These are phyloP conservation scores for Saturnispora galanensis DNA, from an alignment of 805 yeast genomes.

Conservation along the genomic window DNA sequence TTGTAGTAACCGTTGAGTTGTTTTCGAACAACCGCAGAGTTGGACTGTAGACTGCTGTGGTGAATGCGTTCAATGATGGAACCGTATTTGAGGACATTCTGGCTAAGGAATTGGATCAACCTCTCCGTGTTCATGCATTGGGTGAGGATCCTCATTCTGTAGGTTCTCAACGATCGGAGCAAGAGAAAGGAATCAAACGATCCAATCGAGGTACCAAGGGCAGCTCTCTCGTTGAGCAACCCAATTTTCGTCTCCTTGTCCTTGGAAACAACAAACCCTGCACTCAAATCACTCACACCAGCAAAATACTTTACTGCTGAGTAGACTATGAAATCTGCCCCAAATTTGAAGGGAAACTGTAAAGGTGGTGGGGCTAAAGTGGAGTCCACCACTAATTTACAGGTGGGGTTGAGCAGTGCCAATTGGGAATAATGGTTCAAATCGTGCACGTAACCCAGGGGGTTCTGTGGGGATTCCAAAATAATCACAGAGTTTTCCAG, in stretches of 20 bases:
- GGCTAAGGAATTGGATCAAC: constrained; percentile 30
- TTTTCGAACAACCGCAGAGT: constrained; percentile 26
- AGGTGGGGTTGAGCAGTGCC: constrained; percentile 36
- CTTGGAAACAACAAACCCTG: constrained; percentile 40
- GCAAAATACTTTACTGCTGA: constrained; percentile 50
- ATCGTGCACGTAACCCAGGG: constrained; percentile 36
- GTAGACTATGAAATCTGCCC: constrained; percentile 45
- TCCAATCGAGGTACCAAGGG: constrained; percentile 43
- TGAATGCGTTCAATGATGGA: constrained; percentile 26
- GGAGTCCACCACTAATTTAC: constrained; percentile 37
- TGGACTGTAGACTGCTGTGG: constrained; percentile 41
- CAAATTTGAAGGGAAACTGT: constrained; percentile 40
- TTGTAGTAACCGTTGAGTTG: constrained; percentile 36
- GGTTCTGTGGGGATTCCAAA: constrained; percentile 47
- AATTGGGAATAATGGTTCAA: constrained; percentile 33
- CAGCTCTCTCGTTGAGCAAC: constrained; percentile 32
- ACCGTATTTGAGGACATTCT: constrained; percentile 27
- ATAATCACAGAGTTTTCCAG: constrained; percentile 36
- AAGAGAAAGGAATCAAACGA: constrained; percentile 40
- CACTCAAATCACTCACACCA: constrained; percentile 45
- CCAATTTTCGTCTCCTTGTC: constrained; percentile 24
- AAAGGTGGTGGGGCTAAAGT: constrained; percentile 50
- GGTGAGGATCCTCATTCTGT: constrained; percentile 37
- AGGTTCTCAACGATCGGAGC: constrained; percentile 40
- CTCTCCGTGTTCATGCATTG: constrained; percentile 38